phyloP scores from a whole-genome alignment of 352 stramenopile species.

The Plasmopara viticola region DNA sequence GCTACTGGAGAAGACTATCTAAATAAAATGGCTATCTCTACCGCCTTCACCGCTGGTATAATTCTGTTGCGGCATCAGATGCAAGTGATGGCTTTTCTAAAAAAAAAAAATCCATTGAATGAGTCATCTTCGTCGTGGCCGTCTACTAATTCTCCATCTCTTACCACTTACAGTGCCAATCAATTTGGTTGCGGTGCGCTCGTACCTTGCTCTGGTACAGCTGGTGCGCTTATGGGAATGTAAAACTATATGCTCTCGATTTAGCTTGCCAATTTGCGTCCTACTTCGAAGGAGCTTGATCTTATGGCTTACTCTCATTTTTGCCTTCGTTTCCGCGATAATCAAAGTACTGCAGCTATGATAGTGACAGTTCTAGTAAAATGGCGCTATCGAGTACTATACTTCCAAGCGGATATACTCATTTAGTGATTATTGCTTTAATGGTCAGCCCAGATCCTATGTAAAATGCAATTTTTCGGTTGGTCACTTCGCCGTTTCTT shows the following conservation, averaged over 20 bases:
- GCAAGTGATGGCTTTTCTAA: too few species aligned
- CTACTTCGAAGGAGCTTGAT: too few species aligned
- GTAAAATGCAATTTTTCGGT: too few species aligned
- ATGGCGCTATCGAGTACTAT: too few species aligned
- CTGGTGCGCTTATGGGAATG: constrained; percentile 1
- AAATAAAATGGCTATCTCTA: constrained; percentile 1
- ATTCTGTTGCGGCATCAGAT: neutral
- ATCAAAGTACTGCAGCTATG: too few species aligned
- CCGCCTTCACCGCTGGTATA: neutral
- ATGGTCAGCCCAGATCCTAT: too few species aligned
- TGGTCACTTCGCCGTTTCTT: too few species aligned
- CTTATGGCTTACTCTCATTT: too few species aligned
- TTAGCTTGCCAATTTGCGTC: neutral
- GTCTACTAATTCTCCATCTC: constrained; percentile 2
- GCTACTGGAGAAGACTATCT: neutral
- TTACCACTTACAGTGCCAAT: constrained; percentile 1
- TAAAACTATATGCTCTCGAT: neutral
- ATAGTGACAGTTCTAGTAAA: too few species aligned
- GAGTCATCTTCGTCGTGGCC: neutral
- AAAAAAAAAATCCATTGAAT: neutral
- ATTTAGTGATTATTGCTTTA: too few species aligned
- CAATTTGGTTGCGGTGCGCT: neutral
- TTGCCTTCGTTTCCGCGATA: too few species aligned
- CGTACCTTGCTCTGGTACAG: neutral
- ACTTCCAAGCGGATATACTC: too few species aligned